Percentiles rank a stretch among this genome's conserved stretches.
Evolutionary conservation across 2,329 filamentous ascomycete genomes (phyloP).

Genomic region (Pseudofabraea citricarpa): DNA sequence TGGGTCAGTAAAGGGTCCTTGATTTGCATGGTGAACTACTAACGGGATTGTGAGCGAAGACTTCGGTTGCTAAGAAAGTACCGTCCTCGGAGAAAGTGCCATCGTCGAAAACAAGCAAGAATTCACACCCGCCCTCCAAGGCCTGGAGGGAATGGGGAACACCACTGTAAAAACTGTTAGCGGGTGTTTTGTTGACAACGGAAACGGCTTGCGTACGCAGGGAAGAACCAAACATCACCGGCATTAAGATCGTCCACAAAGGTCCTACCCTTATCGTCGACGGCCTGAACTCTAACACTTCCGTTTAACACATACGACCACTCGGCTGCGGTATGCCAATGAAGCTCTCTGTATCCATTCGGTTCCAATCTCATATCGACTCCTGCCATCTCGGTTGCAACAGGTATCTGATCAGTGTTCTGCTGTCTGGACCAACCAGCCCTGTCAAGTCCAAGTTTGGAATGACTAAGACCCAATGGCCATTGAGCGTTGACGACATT

Average conservation of each 20-base stretch:
- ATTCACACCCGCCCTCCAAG: slow-evolving; percentile 60
- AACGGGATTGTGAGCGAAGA: slow-evolving; percentile 36
- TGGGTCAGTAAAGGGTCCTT: not conserved
- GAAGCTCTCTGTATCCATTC: slow-evolving; percentile 70
- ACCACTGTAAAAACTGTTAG: slow-evolving; percentile 41
- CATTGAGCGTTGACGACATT: slow-evolving; percentile 42
- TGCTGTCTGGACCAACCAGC: slow-evolving; percentile 74
- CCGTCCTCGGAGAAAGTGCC: slow-evolving; percentile 58
- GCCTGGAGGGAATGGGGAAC: slow-evolving; percentile 75
- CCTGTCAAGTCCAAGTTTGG: slow-evolving; percentile 35
- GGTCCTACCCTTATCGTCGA: slow-evolving; percentile 70
- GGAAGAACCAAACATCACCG: slow-evolving; percentile 80
- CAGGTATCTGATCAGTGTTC: slow-evolving; percentile 58
- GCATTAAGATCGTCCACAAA: slow-evolving; percentile 74
- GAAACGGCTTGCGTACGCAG: slow-evolving; percentile 27
- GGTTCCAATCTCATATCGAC: slow-evolving; percentile 75
- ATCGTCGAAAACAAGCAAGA: slow-evolving; percentile 58
- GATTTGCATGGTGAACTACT: slow-evolving; percentile 10
- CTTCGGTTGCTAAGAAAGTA: slow-evolving; percentile 65
- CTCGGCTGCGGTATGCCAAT: slow-evolving; percentile 78
- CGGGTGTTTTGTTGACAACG: not conserved
- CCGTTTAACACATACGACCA: slow-evolving; percentile 74
- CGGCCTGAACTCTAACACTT: slow-evolving; percentile 64
- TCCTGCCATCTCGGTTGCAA: slow-evolving; percentile 65
- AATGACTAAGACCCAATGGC: slow-evolving; percentile 47